Conservation (phyloP, 805 yeast species). For the Teunomyces aglyptinius region DNA sequence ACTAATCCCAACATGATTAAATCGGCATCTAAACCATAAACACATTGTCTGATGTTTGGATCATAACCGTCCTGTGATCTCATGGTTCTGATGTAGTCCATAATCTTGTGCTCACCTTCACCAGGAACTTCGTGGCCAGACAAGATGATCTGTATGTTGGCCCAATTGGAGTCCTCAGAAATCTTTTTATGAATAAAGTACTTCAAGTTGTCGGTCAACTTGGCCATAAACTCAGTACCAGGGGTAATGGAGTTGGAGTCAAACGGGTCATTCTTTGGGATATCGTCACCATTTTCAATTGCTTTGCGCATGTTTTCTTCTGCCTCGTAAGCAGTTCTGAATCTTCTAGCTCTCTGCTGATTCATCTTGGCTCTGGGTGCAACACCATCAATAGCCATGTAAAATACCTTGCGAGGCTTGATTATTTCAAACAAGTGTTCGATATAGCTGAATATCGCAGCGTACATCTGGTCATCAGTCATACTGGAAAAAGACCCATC, state of each 20-base stretch:
- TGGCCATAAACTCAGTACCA: conserved; percentile 95
- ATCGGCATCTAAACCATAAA: conserved; percentile 96
- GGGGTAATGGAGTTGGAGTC: conserved; percentile 95
- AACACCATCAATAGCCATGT: conserved; percentile 98
- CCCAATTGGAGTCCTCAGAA: conserved; percentile 85
- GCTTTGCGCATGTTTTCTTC: conserved; percentile 77
- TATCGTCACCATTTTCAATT: conserved; percentile 62
- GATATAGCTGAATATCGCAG: conserved; percentile 89
- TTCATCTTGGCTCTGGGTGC: conserved; percentile 99
- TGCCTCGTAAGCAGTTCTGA: conserved; percentile 90
- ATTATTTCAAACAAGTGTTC: conserved; percentile 89
- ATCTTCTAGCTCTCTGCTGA: conserved; percentile 95
- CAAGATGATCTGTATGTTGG: conserved; percentile 67
- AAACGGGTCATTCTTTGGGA: conserved; percentile 82
- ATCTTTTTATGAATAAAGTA: conserved; percentile 88
- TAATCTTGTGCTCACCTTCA: conserved; percentile 97
- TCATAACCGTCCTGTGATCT: conserved; percentile 73
- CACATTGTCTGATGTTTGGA: conserved; percentile 85
- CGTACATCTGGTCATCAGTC: conserved; percentile 88
- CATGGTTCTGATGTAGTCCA: conserved; percentile 82
- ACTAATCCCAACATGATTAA: conserved; percentile 89
- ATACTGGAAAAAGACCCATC: conserved; percentile 60
- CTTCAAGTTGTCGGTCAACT: conserved; percentile 73
- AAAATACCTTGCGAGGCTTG: conserved; percentile 80
- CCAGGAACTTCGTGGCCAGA: conserved; percentile 98